Conservation (phyloP, 2,329 filamentous ascomycete species). For the Ophiobolus disseminans region DNA sequence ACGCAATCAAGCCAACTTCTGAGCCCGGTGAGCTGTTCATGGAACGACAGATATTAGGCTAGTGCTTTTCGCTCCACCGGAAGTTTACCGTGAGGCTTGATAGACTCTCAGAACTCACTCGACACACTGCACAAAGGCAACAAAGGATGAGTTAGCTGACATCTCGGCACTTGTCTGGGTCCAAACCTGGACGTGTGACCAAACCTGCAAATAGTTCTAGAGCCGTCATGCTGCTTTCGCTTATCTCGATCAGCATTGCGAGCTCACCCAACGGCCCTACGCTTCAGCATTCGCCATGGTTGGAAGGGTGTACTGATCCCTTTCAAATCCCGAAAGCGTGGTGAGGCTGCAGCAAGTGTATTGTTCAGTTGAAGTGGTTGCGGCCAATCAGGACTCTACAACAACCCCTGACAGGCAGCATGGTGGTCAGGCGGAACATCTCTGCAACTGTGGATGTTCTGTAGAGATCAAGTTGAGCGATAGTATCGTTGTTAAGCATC, state of each 20-base stretch:
- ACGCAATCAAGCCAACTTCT: too few relatives aligned
- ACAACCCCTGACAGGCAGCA: slow-evolving; percentile 11
- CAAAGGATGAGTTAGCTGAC: not conserved
- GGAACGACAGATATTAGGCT: too few relatives aligned
- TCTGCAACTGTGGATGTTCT: slow-evolving; percentile 19
- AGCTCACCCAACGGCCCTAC: slow-evolving; percentile 7
- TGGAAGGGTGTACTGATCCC: slow-evolving; percentile 13
- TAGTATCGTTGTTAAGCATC: slow-evolving; percentile 32
- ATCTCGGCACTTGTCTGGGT: not conserved
- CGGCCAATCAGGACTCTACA: slow-evolving; percentile 32
- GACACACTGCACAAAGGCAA: not conserved
- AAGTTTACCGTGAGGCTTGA: too few relatives aligned
- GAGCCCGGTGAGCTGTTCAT: too few relatives aligned
- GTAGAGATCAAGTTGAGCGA: slow-evolving; percentile 25
- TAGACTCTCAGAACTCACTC: too few relatives aligned
- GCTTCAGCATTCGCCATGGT: slow-evolving; percentile 4
- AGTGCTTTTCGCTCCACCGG: too few relatives aligned
- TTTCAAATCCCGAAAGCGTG: slow-evolving; percentile 22
- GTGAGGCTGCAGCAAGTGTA: slow-evolving; percentile 33
- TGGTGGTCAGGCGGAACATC: slow-evolving; percentile 35
- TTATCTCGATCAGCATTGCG: not conserved
- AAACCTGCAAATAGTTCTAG: not conserved
- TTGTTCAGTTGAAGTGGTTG: slow-evolving; percentile 19
- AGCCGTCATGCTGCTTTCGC: not conserved
- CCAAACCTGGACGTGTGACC: not conserved